Evolutionary conservation across 495 filamentous ascomycete genomes (phyloP).

Genomic region (Aspergillus cavernicola): DNA sequence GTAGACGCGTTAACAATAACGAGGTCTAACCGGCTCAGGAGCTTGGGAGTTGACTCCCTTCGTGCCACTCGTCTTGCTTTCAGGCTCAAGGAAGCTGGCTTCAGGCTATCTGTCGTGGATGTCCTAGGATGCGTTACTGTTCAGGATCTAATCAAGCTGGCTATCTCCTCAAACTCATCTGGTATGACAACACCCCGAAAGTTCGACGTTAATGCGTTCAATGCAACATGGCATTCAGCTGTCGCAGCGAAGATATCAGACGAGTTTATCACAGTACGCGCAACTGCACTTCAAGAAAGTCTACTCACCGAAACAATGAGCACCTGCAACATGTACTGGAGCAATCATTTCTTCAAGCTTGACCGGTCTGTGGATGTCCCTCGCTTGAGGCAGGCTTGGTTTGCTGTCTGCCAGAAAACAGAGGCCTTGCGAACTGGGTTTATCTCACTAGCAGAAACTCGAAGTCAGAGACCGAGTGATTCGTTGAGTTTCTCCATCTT

Average conservation of each 20-base stretch:
- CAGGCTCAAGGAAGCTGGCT: slow-evolving; percentile 24
- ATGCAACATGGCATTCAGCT: slow-evolving; percentile 16
- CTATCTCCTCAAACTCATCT: slow-evolving; percentile 3
- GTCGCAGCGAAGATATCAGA: slow-evolving; percentile 15
- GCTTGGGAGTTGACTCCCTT: slow-evolving; percentile 36
- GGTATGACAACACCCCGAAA: neutral
- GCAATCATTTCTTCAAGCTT: slow-evolving; percentile 38
- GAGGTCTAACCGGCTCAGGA: slow-evolving; percentile 23
- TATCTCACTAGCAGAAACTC: slow-evolving; percentile 29
- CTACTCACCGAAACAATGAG: slow-evolving; percentile 35
- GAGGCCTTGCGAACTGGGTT: slow-evolving; percentile 72
- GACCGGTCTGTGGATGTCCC: slow-evolving; percentile 44
- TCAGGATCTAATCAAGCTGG: slow-evolving; percentile 22
- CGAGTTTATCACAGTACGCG: slow-evolving; percentile 14
- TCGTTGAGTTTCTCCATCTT: slow-evolving; percentile 23
- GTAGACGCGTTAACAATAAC: slow-evolving; percentile 22
- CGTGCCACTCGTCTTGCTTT: slow-evolving; percentile 29
- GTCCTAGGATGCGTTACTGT: slow-evolving; percentile 27
- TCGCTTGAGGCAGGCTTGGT: slow-evolving; percentile 56
- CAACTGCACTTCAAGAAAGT: slow-evolving; percentile 34
- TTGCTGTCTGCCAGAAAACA: slow-evolving; percentile 48
- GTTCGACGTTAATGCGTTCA: slow-evolving; percentile 26
- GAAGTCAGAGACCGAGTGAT: neutral
- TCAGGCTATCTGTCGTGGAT: slow-evolving; percentile 24
- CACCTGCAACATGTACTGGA: slow-evolving; percentile 33